A percentile compares a stretch with the other conserved stretches of the same genome.
Evolutionary conservation across 2,329 filamentous ascomycete species (phyloP).

Genomic region (Simplicillium aogashimaense): DNA sequence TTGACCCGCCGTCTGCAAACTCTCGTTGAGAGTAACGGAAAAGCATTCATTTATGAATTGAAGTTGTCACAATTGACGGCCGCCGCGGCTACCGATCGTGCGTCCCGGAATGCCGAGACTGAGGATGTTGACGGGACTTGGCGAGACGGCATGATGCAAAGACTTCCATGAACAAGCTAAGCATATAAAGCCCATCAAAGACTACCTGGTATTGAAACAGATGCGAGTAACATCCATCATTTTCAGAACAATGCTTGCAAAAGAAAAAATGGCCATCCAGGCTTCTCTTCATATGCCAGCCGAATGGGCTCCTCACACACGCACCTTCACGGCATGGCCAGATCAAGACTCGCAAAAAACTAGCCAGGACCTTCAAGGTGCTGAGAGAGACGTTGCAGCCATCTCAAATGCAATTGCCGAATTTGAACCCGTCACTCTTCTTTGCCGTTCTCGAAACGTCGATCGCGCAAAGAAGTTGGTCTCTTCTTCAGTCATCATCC

Average conservation of each 20-base stretch:
- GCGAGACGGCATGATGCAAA: too few relatives aligned
- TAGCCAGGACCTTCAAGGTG: background rate
- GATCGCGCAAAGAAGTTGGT: background rate
- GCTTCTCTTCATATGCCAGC: constrained; percentile 2
- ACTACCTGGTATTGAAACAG: background rate
- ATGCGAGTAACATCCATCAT: background rate
- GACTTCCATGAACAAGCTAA: background rate
- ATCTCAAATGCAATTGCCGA: constrained; percentile 4
- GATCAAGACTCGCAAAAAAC: constrained; percentile 3
- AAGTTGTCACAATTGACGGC: too few relatives aligned
- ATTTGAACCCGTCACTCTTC: constrained; percentile 6
- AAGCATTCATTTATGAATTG: too few relatives aligned
- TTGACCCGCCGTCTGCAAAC: too few relatives aligned
- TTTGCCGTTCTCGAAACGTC: constrained; percentile 1
- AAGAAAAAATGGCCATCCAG: background rate
- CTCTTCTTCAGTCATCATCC: background rate
- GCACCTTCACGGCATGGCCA: constrained; percentile 3
- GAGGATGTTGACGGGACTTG: background rate
- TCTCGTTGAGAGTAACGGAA: too few relatives aligned
- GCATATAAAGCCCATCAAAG: too few relatives aligned
- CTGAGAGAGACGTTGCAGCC: constrained; percentile 2
- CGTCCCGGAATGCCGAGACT: background rate
- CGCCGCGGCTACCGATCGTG: too few relatives aligned
- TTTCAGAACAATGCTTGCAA: background rate
- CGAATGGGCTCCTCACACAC: constrained; percentile 2